Base-by-base conservation (phyloP, 2,329 filamentous ascomycete genomes). In the Arthrinium phaeospermum region DNA sequence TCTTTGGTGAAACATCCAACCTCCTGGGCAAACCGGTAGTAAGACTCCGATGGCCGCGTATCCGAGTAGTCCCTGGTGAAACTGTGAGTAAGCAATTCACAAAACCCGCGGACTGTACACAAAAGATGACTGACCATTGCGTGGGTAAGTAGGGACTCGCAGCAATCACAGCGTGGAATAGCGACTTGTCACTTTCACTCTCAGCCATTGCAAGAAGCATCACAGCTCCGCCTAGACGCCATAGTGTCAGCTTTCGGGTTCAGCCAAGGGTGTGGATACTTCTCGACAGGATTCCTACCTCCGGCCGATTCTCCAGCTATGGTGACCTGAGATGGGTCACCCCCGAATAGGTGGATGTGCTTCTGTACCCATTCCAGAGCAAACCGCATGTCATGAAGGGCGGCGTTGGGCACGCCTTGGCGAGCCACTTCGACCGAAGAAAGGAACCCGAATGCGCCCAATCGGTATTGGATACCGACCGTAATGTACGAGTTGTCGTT, bases 261-360 rank as follows among this genome's bases (percentile, higher is more conserved):
- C 4, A 27, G 10, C 16, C 27, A 19, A 10, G 24, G 22, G 2
- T 34, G 16, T 8, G 2, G 27, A 14, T 1, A 5, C 4, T 34
- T 6, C 53, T 7, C 3, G 7, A 45, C 7, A 24, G 13, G 12
- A 27, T n/a, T 10, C 68, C 12, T 69, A 0, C 82, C 89, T 2
- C 89, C 88, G 0, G 89, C 88, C 0, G 85, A 87, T 74, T 88
- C 85, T 0, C 89, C 88, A 76, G 83, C 84, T 37, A 90, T 85
- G 0, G 87, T 89, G 1, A 91, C 86, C n/a, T 85, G 85, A 0
- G 72, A 73, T 0, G 84, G 83, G 71, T 90, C 84, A 6, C 88
- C 88, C 1, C 88, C 88, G 73, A 90, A 90, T 12, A 80, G 77
- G 46, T 81, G 77, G 70, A 90, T 88, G 74, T 90, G 79, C 27